Evolutionary conservation across 768 basidiomycete genomes (phyloP).

Genomic region (Serendipita vermifera): DNA sequence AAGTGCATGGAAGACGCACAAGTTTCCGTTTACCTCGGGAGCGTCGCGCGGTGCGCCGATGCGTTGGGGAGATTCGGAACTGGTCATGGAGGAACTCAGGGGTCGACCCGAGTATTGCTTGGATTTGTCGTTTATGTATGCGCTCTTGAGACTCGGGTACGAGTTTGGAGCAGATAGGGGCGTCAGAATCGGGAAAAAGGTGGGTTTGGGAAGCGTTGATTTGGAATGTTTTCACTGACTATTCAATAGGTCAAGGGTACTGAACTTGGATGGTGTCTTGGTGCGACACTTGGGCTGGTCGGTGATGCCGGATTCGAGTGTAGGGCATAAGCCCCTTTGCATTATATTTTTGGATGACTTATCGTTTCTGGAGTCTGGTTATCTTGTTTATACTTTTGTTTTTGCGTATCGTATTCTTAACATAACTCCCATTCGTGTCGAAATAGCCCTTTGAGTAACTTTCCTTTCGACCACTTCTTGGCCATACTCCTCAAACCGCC

Average conservation of each 20-base stretch:
- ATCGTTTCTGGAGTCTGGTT: no score
- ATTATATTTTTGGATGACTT: neutral
- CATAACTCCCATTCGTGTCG: no score
- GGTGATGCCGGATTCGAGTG: constrained; percentile 24
- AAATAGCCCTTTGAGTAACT: no score
- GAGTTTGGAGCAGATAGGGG: constrained; percentile 62
- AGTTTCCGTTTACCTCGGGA: constrained; percentile 9
- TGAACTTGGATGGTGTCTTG: constrained; percentile 88
- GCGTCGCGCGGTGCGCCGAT: constrained; percentile 11
- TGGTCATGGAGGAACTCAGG: constrained; percentile 53
- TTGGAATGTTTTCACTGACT: constrained; percentile 15
- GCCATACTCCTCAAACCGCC: no score
- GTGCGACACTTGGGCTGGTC: constrained; percentile 68
- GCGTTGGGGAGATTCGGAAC: constrained; percentile 33
- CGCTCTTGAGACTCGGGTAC: constrained; percentile 75
- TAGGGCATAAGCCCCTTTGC: neutral
- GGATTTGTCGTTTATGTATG: constrained; percentile 92
- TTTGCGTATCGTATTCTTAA: no score
- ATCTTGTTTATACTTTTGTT: no score
- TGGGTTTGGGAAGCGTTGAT: constrained; percentile 36
- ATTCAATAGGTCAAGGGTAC: constrained; percentile 49
- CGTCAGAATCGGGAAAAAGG: constrained; percentile 72
- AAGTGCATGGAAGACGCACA: constrained; percentile 34
- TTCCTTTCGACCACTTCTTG: no score
- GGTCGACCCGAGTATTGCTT: constrained; percentile 90